Conservation (phyloP, 2,329 filamentous ascomycete genomes). For the Colletotrichum cereale region DNA sequence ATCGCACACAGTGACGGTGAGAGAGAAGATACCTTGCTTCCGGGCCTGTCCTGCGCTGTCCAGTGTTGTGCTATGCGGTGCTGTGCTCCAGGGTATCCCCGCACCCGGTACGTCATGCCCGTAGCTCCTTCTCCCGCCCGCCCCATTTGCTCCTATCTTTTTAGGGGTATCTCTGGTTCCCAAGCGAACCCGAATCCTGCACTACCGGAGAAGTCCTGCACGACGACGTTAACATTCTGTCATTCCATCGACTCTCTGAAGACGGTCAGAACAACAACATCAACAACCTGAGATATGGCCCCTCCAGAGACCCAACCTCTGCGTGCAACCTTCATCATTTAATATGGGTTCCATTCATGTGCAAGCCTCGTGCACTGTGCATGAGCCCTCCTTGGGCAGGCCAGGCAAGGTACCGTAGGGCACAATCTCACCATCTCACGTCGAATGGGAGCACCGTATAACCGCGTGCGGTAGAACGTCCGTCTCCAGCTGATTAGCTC, state of each 20-base stretch:
- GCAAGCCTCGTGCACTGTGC: constrained; percentile 13
- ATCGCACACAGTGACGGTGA: constrained; percentile 35
- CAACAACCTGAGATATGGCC: neutral
- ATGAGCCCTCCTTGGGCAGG: constrained; percentile 29
- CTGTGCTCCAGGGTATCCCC: constrained; percentile 20
- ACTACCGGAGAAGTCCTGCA: constrained; percentile 4
- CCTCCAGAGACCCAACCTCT: neutral
- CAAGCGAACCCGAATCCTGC: neutral
- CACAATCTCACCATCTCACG: constrained; percentile 21
- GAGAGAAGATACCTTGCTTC: constrained; percentile 22
- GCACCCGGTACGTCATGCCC: constrained; percentile 37
- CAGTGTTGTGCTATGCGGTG: neutral
- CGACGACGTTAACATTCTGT: constrained; percentile 16
- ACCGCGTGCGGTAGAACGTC: constrained; percentile 26
- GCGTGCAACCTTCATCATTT: neutral
- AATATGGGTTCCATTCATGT: neutral
- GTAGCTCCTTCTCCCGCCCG: constrained; percentile 34
- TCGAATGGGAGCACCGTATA: constrained; percentile 16
- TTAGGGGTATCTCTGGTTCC: constrained; percentile 11
- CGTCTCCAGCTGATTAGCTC: constrained; percentile 15
- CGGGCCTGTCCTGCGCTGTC: neutral
- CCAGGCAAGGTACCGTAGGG: constrained; percentile 35
- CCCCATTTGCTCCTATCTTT: constrained; percentile 22
- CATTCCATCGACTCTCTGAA: neutral
- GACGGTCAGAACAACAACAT: neutral